Evolutionary conservation across 2,329 filamentous ascomycete species (phyloP), one percentile per base, ranked within the genome.

Genomic region (Pestalotiopsis sp.): DNA sequence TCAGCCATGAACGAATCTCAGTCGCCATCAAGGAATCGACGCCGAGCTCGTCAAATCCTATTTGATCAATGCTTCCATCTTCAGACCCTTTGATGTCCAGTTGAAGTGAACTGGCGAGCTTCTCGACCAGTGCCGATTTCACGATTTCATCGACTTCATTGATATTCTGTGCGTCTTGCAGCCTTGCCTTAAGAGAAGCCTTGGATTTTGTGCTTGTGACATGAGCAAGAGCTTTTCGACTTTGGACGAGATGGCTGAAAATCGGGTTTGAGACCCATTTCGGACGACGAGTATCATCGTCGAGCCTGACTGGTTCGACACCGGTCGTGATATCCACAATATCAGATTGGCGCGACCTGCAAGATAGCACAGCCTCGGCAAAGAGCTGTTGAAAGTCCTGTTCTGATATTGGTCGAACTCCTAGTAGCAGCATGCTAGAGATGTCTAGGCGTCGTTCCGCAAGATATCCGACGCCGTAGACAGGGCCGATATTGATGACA

Each of bases 341-440:
- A 4, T n/a, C 11, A 4, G 10, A 11, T 7, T 14, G 20, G 10
- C 20, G 14, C 17, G 20, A n/a, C 9, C 55, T 14, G 24, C 80
- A 78, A 35, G 75, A 73, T 0, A 79, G 38, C 7, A 83, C 75
- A 1, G 78, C 78, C 67, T 83, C 80, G 1, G 80, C 79, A 40
- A 83, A 79, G 20, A 78, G 65, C 6, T 78, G 74, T 67, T 80
- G 78, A 17, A 83, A 71, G 22, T 82, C 81, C 4, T 69, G 65
- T 66, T 83, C 82, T 1, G 69, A 68, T 14, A 69, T 62, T 11
- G 56, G 55, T 3, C 14, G 10, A 11, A 20, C 20, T 1, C n/a
- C 55, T 3, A 20, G 10, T 26, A 11, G 14, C 11, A 22, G 10
- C 11, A 26, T 11, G 24, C 24, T 26, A 20, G 24, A 20, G 2